These are phyloP conservation scores for Barnettozyma botsteinii DNA, from an alignment of 805 yeast species.

Conservation along the genomic window DNA sequence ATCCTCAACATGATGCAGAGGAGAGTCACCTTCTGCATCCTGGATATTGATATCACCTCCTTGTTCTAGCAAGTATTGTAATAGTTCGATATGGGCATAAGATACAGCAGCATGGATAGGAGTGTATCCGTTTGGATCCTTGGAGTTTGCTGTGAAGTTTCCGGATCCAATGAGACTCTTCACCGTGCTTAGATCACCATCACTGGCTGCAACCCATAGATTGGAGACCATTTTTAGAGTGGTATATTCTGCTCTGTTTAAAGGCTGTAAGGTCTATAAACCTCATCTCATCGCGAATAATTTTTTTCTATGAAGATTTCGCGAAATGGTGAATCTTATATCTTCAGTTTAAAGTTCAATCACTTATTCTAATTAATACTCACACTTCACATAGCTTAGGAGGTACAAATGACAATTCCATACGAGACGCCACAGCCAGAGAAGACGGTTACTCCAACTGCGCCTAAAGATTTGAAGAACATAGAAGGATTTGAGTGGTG, in stretches of 20 bases:
- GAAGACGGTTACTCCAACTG: constrained; percentile 4
- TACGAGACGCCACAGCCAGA: constrained; percentile 4
- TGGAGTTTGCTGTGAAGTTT: constrained; percentile 55
- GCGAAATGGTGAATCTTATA: not conserved
- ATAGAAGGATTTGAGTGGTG: constrained; percentile 68
- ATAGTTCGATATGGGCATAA: constrained; percentile 71
- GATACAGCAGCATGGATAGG: constrained; percentile 98
- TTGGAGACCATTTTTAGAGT: constrained; percentile 32
- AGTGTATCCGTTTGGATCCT: constrained; percentile 92
- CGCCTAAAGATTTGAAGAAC: constrained; percentile 13
- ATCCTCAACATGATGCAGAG: constrained; percentile 86
- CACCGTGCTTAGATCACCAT: constrained; percentile 60
- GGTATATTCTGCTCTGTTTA: too few relatives aligned
- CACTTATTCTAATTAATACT: too few relatives aligned
- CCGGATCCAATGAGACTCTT: constrained; percentile 47
- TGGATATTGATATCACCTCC: constrained; percentile 80
- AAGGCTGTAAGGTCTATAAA: too few relatives aligned
- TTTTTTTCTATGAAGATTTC: not conserved
- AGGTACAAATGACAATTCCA: constrained; percentile 9
- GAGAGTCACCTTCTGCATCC: constrained; percentile 92
- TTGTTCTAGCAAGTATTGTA: constrained; percentile 45
- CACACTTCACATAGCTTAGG: too few relatives aligned
- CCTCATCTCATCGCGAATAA: constrained; percentile 4
- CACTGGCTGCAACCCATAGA: constrained; percentile 95
- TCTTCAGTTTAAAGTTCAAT: too few relatives aligned